phyloP scores from a whole-genome alignment of 2,329 filamentous ascomycete genomes.

The Chrysosporium queenslandicum region DNA sequence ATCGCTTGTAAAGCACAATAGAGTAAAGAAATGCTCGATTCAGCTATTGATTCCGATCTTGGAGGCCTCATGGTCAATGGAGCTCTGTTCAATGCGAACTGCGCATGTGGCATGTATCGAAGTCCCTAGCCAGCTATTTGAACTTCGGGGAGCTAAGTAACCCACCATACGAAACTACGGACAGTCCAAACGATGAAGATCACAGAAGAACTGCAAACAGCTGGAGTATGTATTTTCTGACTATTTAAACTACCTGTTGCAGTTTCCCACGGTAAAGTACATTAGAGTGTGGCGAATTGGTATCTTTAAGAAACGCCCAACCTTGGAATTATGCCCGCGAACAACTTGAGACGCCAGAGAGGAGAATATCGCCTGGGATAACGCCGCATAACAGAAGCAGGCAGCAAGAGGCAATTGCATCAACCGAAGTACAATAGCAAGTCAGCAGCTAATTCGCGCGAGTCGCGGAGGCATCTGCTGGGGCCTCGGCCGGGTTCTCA shows the following conservation, averaged over 20 bases:
- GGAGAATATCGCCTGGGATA: slow-evolving; percentile 1
- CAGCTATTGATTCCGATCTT: neutral
- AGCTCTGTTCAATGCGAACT: neutral
- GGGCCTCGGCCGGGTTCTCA: neutral
- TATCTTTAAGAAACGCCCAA: neutral
- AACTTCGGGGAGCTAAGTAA: neutral
- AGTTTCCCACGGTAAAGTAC: neutral
- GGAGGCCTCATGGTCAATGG: neutral
- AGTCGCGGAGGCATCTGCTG: neutral
- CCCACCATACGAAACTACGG: neutral
- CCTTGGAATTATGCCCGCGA: neutral
- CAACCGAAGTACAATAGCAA: neutral
- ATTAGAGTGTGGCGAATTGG: neutral
- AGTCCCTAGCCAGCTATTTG: neutral
- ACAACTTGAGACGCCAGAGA: neutral
- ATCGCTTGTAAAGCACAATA: too few relatives aligned
- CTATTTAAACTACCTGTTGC: neutral
- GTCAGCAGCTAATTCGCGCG: neutral
- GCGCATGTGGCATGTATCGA: neutral
- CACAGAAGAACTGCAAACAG: neutral
- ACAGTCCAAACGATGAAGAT: neutral
- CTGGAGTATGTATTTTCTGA: neutral
- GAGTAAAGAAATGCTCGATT: too few relatives aligned
- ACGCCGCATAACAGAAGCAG: neutral
- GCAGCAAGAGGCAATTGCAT: neutral